Conservation (phyloP, 1,284 basidiomycete genomes). For the Amylostereum areolatum region DNA sequence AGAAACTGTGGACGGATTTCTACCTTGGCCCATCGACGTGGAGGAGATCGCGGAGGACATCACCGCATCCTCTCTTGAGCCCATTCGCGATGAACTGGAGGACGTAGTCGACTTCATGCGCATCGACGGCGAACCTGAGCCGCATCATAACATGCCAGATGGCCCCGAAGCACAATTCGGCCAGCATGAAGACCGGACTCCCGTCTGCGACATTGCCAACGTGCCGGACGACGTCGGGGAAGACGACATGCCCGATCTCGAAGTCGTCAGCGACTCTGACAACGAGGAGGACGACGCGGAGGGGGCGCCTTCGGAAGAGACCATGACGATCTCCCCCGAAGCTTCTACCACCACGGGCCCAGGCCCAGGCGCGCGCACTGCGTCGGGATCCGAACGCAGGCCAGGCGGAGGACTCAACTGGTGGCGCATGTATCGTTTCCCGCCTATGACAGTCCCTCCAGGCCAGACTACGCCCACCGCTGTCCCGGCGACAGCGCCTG, state of each 20-base stretch:
- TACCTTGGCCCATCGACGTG: constrained; percentile 2
- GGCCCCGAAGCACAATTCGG: no score
- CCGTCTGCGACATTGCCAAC: no score
- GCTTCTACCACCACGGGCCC: not conserved
- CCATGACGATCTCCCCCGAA: no score
- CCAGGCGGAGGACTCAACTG: constrained; percentile 58
- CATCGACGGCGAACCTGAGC: no score
- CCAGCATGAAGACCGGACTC: no score
- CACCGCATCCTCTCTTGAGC: no score
- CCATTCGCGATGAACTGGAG: no score
- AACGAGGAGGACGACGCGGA: constrained; percentile 17
- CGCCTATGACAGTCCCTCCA: constrained; percentile 42
- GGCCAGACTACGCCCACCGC: constrained; percentile 14
- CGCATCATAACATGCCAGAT: no score
- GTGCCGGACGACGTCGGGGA: constrained; percentile 2
- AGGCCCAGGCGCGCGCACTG: constrained; percentile 6
- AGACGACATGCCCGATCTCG: constrained; percentile 23
- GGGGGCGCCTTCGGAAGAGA: constrained; percentile 10
- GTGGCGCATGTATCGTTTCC: constrained; percentile 77
- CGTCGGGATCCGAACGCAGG: constrained; percentile 13
- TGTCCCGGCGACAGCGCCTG: not conserved
- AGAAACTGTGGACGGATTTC: constrained; percentile 5
- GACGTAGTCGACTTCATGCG: no score
- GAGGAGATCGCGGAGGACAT: not conserved
- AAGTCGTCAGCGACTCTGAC: constrained; percentile 23